Base-by-base conservation (phyloP, 352 stramenopile species). In the Phytopythium aichiense region DNA sequence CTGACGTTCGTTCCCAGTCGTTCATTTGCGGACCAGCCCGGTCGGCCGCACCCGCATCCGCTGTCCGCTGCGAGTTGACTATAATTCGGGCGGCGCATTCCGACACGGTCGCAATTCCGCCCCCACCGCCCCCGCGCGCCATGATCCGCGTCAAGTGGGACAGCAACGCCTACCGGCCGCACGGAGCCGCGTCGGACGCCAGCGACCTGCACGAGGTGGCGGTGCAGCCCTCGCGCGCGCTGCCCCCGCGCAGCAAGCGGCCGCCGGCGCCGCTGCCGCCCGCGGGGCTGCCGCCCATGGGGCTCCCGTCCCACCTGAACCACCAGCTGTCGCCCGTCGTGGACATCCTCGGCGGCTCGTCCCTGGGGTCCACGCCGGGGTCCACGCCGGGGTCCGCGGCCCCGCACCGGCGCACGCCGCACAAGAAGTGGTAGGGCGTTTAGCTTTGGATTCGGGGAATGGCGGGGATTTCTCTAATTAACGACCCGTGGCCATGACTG, bases 121-220 rank as follows among this genome's bases (percentile, higher is more conserved):
- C 35, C 25, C 23, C 49, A 8, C 23, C 22, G 25, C 49, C 37
- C 25, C 31, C 7, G 31, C 52, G 20, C 11, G 46, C 56, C 50
- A 89, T 89, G 80, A 89, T 89, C 73, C 76, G 76, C 46, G 80
- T 89, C 64, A 89, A 87, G 62, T 89, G 80, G 80, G 74, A 89
- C 63, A 76, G 61, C 30, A 73, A 58, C 48, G 55, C 33, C 28
- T 43, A 9, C 49, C 55, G 23, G 23, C 23, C 37, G 23, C 49
- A 48, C 22, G 48, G 2, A 1, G n/a, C 25, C 20, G 8, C 16
- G 7, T 40, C 30, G 18, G 30, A 28, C 31, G 31, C 7, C 0
- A 28, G 20, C 31, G 51, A 57, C 28, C 43, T 57, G 31, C 51
- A 57, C 31, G 51, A 57, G 51, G 25, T 57, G 15, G 51, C 51